Evolutionary conservation across 108 stramenopile species (phyloP).

Genomic region (Skeletonema grethae): DNA sequence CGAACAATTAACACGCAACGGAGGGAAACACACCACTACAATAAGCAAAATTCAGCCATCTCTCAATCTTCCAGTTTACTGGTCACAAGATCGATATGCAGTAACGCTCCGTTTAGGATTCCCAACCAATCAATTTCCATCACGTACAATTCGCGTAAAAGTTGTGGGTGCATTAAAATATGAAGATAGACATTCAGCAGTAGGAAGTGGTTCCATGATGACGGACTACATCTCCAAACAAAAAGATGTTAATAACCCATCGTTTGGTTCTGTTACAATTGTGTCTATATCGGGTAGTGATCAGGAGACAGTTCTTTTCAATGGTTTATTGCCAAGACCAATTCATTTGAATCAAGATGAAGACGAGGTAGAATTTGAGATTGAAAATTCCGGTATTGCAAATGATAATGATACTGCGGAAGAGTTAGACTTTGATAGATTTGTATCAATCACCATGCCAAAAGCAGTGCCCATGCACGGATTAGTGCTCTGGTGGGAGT

Average conservation of each 20-base stretch:
- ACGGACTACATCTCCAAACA: neutral
- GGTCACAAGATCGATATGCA: conserved; percentile 42
- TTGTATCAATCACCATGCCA: conserved; percentile 27
- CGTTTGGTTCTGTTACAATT: conserved; percentile 30
- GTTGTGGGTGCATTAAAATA: conserved; percentile 40
- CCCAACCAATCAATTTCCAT: conserved; percentile 17
- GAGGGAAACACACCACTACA: conserved; percentile 14
- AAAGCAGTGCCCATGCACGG: conserved; percentile 54
- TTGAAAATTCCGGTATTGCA: conserved; percentile 19
- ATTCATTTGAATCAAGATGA: conserved; percentile 39
- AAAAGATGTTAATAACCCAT: neutral
- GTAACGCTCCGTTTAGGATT: conserved; percentile 28
- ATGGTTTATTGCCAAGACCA: conserved; percentile 38
- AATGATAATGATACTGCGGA: neutral
- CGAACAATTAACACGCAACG: conserved; percentile 19
- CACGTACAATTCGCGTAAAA: conserved; percentile 31
- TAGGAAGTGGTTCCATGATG: conserved; percentile 37
- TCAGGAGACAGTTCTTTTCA: conserved; percentile 25
- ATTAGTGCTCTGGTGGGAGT: conserved; percentile 46
- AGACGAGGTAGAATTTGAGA: conserved; percentile 44
- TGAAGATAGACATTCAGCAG: conserved; percentile 40
- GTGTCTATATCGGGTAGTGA: neutral
- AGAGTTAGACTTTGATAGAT: conserved; percentile 16
- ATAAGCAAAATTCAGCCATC: neutral
- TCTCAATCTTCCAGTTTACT: conserved; percentile 26